A percentile compares a stretch with the other conserved stretches of the same genome.
These are phyloP conservation scores for Yamadazyma akitaensis DNA, from an alignment of 805 yeast genomes.

Conservation along the genomic window DNA sequence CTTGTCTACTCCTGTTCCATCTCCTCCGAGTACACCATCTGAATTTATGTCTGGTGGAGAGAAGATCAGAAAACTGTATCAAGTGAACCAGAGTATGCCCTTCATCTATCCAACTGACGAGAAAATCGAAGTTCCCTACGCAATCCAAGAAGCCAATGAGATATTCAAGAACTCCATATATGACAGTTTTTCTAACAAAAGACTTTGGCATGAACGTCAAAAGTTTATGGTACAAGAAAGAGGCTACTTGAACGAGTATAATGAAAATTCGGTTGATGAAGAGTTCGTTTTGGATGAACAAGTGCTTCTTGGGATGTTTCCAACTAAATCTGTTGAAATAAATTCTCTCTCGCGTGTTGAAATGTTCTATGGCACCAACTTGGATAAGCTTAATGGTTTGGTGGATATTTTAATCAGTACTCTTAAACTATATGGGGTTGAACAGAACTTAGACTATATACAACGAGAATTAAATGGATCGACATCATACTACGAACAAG, in stretches of 20 bases:
- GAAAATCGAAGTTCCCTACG: constrained; percentile 54
- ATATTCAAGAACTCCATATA: constrained; percentile 60
- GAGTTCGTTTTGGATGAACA: constrained; percentile 30
- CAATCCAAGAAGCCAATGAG: constrained; percentile 75
- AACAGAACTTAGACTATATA: constrained; percentile 31
- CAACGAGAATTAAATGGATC: constrained; percentile 35
- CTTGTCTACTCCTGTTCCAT: constrained; percentile 85
- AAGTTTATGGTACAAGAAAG: constrained; percentile 70
- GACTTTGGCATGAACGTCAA: constrained; percentile 70
- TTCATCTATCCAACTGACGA: constrained; percentile 55
- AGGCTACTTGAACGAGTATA: constrained; percentile 38
- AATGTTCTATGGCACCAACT: constrained; percentile 47
- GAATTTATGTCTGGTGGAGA: constrained; percentile 47
- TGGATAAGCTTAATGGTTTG: constrained; percentile 60
- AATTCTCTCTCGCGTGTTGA: constrained; percentile 55
- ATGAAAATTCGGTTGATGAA: constrained; percentile 2
- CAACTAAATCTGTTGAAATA: constrained; percentile 34
- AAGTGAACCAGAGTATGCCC: constrained; percentile 66
- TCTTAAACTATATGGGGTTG: constrained; percentile 49
- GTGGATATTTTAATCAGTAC: constrained; percentile 62
- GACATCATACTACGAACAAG: constrained; percentile 22
- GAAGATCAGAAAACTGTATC: constrained; percentile 54
- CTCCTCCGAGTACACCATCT: constrained; percentile 57
- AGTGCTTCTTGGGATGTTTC: constrained; percentile 23
- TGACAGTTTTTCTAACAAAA: constrained; percentile 64